phyloP scores from a whole-genome alignment of 257 asterid species.

The Dorcoceras hygrometricum region DNA sequence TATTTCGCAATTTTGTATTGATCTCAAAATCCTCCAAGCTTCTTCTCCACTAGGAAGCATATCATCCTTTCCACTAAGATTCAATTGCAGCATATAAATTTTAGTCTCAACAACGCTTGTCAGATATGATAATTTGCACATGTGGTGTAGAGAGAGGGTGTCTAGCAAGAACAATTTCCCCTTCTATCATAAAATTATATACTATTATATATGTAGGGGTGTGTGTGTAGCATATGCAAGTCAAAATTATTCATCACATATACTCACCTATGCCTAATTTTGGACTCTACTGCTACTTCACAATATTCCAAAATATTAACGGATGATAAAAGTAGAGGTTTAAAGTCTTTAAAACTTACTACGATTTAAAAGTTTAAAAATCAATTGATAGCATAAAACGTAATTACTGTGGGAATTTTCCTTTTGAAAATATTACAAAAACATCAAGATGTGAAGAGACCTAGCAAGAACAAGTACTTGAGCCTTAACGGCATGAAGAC shows the following conservation, averaged over 20 bases:
- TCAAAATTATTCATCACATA: too few relatives aligned
- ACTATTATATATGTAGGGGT: too few relatives aligned
- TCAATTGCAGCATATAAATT: constrained; percentile 20
- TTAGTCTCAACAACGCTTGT: neutral
- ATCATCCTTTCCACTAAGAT: constrained; percentile 82
- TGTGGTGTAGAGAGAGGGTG: neutral
- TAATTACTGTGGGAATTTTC: constrained; percentile 18
- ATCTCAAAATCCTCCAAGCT: constrained; percentile 61
- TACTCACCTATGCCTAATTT: too few relatives aligned
- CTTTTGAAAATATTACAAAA: too few relatives aligned
- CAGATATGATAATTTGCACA: neutral
- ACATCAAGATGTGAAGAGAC: constrained; percentile 29
- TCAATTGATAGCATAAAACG: too few relatives aligned
- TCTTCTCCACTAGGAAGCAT: constrained; percentile 93
- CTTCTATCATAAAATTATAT: too few relatives aligned
- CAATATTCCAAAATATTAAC: too few relatives aligned
- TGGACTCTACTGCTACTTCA: too few relatives aligned
- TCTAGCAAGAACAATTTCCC: neutral
- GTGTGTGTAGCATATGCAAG: too few relatives aligned
- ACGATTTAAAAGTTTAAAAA: too few relatives aligned
- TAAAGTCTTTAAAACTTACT: too few relatives aligned
- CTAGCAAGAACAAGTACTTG: constrained; percentile 93
- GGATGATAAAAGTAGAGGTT: too few relatives aligned
- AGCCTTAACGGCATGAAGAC: constrained; percentile 88
- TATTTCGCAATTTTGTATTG: constrained; percentile 57